A percentile compares a stretch with the other conserved stretches of the same genome.
Conservation (phyloP, 2,329 filamentous ascomycete genomes). For the Cytospora leucostoma region DNA sequence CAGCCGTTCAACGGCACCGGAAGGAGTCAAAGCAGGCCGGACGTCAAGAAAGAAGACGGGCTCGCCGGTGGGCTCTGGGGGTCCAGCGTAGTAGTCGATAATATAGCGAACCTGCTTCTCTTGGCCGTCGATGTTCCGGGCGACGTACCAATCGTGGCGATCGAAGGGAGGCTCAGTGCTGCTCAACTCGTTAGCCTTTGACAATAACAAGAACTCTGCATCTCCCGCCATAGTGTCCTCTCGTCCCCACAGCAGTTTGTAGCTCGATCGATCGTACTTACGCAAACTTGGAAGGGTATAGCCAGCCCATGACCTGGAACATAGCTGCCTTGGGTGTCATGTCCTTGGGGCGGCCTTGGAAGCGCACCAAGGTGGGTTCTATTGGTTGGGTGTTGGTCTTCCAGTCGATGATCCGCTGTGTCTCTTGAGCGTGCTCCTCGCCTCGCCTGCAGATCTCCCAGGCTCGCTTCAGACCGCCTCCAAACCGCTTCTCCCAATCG, state of each 20-base stretch:
- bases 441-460: slow-evolving; percentile 75
- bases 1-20: slow-evolving; percentile 75
- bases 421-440: slow-evolving; percentile 58
- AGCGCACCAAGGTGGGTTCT: slow-evolving; percentile 76
- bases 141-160: slow-evolving; percentile 94
- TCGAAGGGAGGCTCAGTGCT: slow-evolving; percentile 89
- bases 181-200: slow-evolving; percentile 14
- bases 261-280: slow-evolving; percentile 43
- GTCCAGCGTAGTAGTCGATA: slow-evolving; percentile 93
- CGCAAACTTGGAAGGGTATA: slow-evolving; percentile 80
- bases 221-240: background rate
- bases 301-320: slow-evolving; percentile 73
- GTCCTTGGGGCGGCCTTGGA: slow-evolving; percentile 86
- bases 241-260: background rate
- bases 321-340: slow-evolving; percentile 90
- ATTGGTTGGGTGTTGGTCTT: slow-evolving; percentile 47
- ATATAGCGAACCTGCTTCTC: slow-evolving; percentile 85
- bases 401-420: slow-evolving; percentile 42
- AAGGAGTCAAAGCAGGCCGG: slow-evolving; percentile 81
- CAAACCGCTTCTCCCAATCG: slow-evolving; percentile 88
- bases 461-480: slow-evolving; percentile 68
- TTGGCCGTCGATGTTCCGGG: slow-evolving; percentile 67
- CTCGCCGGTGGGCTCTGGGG: slow-evolving; percentile 79
- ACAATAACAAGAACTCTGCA: background rate
- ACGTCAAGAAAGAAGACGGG: slow-evolving; percentile 97